Evolutionary conservation across 1,284 basidiomycete species (phyloP), one percentile per base, ranked within the genome.

Genomic region (Grifola frondosa): DNA sequence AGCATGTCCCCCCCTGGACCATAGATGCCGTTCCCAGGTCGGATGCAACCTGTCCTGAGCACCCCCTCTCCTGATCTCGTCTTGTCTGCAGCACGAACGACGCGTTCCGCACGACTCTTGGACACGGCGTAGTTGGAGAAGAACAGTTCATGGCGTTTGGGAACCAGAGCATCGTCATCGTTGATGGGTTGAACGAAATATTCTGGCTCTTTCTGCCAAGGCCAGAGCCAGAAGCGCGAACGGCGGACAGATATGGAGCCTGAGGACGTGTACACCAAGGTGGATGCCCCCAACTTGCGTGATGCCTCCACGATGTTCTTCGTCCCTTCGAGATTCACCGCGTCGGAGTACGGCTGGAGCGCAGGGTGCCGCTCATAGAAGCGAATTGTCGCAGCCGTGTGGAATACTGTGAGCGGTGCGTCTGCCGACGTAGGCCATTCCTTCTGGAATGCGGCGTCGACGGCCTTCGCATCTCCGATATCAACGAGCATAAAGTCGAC

Each of bases 21-120:
- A 58, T 77, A 88, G 1, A 87, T 64, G 0, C 82, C 85, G 50
- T 88, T 88, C 0, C 85, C 84, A 3, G 87, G 86, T 12, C 87
- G 76, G 29, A 89, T 68, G 49, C 77, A 81, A 0, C 86, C 86
- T 6, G 84, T 88, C 35, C 79, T 71, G 24, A 89, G 57, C 8
- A 68, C 57, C 20, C 61, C 58, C 5, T 24, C 42, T 11, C 57
- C 67, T 1, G 73, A 67, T 1, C 59, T 48, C 6, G 71, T 62
- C 22, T 65, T 66, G 47, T 86, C 75, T 0, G 80, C 78, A 0
- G 59, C 65, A n/a, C 79, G 67, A 3, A 87, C 80, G n/a, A 73
- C 55, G 16, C 54, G 49, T 57, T 87, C 84, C 0, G 72, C 82
- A 9, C 64, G 60, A 13, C 63, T 52, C 55, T 87, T 87, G 29